These are phyloP conservation scores for Candida multigemmis DNA, from an alignment of 805 yeast genomes.

Conservation along the genomic window DNA sequence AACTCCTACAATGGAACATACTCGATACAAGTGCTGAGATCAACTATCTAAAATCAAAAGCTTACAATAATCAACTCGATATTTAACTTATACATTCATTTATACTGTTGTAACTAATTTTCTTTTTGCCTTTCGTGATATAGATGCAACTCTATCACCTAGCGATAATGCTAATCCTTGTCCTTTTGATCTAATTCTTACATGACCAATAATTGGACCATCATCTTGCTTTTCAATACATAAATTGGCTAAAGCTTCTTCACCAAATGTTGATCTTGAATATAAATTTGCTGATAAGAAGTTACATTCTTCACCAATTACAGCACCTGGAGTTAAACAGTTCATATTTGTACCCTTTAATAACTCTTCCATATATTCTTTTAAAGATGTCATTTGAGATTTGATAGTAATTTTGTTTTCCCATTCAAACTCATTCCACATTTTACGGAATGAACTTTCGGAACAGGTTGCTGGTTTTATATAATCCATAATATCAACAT, in stretches of 20 bases:
- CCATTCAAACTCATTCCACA: slow-evolving; percentile 99
- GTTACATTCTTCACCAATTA: slow-evolving; percentile 81
- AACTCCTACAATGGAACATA: too few species aligned
- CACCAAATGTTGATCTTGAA: slow-evolving; percentile 90
- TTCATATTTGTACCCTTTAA: slow-evolving; percentile 87
- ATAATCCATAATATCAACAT: slow-evolving; percentile 94
- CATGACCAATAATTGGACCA: slow-evolving; percentile 84
- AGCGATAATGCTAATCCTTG: slow-evolving; percentile 93
- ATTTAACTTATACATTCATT: too few species aligned
- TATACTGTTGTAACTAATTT: slow-evolving; percentile 7
- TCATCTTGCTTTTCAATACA: slow-evolving; percentile 76
- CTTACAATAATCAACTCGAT: background rate
- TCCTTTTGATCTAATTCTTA: slow-evolving; percentile 93
- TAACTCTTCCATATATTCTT: slow-evolving; percentile 69
- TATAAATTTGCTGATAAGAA: slow-evolving; percentile 92
- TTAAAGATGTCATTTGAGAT: slow-evolving; percentile 55
- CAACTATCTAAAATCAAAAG: background rate
- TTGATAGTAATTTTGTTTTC: slow-evolving; percentile 92
- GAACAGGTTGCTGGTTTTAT: slow-evolving; percentile 90
- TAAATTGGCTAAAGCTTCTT: slow-evolving; percentile 92
- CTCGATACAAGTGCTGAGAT: too few species aligned
- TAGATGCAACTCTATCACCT: slow-evolving; percentile 88
- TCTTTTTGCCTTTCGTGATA: slow-evolving; percentile 43
- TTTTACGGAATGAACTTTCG: slow-evolving; percentile 83
- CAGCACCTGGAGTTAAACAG: slow-evolving; percentile 85